Conservation (phyloP, 768 basidiomycete species). For the Phlebiopsis gigantea region DNA sequence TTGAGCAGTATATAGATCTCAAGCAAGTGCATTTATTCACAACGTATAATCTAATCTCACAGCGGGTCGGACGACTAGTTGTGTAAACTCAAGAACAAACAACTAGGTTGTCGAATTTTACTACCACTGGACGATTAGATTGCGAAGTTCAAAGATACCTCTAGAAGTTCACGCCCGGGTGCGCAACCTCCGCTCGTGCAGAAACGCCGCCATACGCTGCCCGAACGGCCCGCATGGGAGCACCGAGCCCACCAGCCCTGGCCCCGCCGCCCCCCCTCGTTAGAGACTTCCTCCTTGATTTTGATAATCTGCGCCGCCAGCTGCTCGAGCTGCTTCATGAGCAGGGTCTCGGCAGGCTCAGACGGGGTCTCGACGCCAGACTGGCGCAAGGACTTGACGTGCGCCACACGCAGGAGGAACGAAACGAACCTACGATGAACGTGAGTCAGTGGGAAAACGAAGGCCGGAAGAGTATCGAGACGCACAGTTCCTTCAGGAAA, state of each 20-base stretch:
- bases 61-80: too few relatives aligned
- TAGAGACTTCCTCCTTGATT: slow-evolving; percentile 2
- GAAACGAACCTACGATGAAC: slow-evolving; percentile 23
- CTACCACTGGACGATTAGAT: too few relatives aligned
- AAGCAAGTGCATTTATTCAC: too few relatives aligned
- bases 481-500: slow-evolving; percentile 36
- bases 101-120: too few relatives aligned
- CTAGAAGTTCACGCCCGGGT: neutral
- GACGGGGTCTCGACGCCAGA: neutral
- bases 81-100: too few relatives aligned
- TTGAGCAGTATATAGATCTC: too few relatives aligned
- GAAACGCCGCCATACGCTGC: neutral
- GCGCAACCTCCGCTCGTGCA: neutral
- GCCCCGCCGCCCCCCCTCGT: neutral
- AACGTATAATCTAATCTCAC: too few relatives aligned
- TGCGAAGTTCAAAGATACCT: too few relatives aligned
- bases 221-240: neutral
- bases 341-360: neutral
- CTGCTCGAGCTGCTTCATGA: slow-evolving; percentile 13
- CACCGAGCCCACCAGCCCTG: neutral
- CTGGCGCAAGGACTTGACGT: slow-evolving; percentile 14
- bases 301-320: slow-evolving; percentile 14
- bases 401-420: slow-evolving; percentile 30
- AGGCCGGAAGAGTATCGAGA: slow-evolving; percentile 11
- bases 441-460: slow-evolving; percentile 15